Evolutionary conservation across 2,329 filamentous ascomycete genomes (phyloP), one percentile per base, ranked within the genome.

Genomic region (Pezicula carpinea): DNA sequence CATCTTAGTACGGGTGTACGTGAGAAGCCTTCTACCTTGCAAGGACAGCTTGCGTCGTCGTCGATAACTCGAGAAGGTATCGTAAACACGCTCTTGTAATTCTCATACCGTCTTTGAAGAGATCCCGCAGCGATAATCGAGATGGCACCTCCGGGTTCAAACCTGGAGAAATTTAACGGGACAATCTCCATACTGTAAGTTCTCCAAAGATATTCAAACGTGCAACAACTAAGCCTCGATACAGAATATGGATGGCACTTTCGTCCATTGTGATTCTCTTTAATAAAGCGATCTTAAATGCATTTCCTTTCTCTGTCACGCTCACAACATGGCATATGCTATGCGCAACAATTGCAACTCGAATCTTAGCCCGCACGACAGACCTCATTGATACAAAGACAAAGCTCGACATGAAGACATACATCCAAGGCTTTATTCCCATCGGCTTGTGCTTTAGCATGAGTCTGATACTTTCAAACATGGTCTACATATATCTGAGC

Each of bases 221-320:
- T 17, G 13, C 6, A 34, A n/a, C 13, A 6, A 21, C 18, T 39
- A 22, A 39, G 15, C 4, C 13, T 15, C 14, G 17, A 8, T 22
- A 21, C n/a, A 39, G 38, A 22, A 21, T 36, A 7, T 95, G 89
- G 89, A 95, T 95, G 57, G 76, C 88, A 56, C 80, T 93, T 64
- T 93, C 87, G 59, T 92, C 89, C 55, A 75, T 80, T 59, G 89
- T 91, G 52, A 95, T 95, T 63, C 72, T 95, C 52, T 95, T 95
- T 76, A 95, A 95, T 76, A 95, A 95, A 72, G 91, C 86, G 80
- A 80, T 95, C 42, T 77, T 95, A 50, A 81, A 88, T 63, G 40
- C 22, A 39, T 48, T 42, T 38, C 29, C 39, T 13, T 35, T 35
- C 41, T 15, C 74, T 48, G 74, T 79, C 54, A 72, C 83, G 59